A percentile compares a stretch with the other conserved stretches of the same genome.
phyloP scores from a whole-genome alignment of 305 asterid species.

The Rubia tinctorum region DNA sequence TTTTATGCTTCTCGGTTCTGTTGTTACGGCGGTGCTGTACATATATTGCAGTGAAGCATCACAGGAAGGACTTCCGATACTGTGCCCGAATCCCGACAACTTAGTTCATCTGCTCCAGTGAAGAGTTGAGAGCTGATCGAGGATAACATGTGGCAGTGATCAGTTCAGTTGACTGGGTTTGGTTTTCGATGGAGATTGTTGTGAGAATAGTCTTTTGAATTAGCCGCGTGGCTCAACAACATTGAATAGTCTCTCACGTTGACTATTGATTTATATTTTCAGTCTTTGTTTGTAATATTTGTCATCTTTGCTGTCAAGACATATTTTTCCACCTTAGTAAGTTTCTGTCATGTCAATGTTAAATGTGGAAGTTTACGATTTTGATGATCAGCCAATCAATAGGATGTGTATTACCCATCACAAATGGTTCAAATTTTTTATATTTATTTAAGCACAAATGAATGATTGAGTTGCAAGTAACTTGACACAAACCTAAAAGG shows the following conservation, averaged over 20 bases:
- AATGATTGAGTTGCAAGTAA: no score
- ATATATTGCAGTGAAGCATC: background rate
- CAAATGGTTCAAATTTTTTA: no score
- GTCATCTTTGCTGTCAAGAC: background rate
- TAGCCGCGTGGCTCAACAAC: background rate
- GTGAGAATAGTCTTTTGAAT: background rate
- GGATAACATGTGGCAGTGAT: no score
- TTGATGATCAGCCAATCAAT: background rate
- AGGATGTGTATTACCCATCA: background rate
- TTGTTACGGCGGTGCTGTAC: background rate
- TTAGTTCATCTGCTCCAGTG: background rate
- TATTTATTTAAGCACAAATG: no score
- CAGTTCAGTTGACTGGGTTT: background rate
- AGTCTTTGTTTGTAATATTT: background rate
- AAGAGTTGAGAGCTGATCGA: background rate
- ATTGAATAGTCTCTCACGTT: background rate
- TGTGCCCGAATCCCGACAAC: background rate
- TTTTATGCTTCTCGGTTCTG: background rate
- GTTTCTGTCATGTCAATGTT: background rate
- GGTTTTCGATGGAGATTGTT: background rate
- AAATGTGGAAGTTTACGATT: background rate
- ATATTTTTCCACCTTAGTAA: no score
- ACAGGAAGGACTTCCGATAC: background rate
- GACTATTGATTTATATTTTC: background rate
- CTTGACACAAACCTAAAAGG: no score